These are phyloP conservation scores for Luvunga scandens DNA, from an alignment of 345 rosid species.

Conservation along the genomic window DNA sequence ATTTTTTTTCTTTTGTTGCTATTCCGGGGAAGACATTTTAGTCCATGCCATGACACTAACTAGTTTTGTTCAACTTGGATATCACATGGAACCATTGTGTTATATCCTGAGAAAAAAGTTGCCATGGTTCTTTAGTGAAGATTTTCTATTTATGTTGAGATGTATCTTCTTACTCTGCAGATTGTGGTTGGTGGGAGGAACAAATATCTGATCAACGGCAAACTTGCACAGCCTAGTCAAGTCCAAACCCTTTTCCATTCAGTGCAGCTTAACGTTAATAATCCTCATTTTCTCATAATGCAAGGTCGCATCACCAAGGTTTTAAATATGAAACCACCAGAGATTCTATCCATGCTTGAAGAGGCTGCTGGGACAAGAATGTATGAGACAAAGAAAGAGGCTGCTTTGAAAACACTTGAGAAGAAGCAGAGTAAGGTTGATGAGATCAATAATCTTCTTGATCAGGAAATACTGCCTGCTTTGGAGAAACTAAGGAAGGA, in stretches of 20 bases:
- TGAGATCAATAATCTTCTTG: slow-evolving; percentile 91
- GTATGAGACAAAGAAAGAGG: slow-evolving; percentile 96
- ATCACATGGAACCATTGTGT: not conserved
- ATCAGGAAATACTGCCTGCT: slow-evolving; percentile 88
- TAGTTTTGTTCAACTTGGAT: not conserved
- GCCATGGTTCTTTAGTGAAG: not conserved
- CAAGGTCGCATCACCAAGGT: slow-evolving; percentile 99
- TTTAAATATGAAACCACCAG: slow-evolving; percentile 96
- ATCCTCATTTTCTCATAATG: slow-evolving; percentile 99
- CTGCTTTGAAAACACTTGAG: slow-evolving; percentile 86
- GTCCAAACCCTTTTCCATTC: slow-evolving; percentile 97
- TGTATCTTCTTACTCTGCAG: slow-evolving; percentile 35
- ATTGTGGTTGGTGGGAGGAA: slow-evolving; percentile 91
- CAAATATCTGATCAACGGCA: slow-evolving; percentile 75
- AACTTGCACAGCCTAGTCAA: slow-evolving; percentile 77
- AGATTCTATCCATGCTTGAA: slow-evolving; percentile 95
- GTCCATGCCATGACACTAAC: not conserved
- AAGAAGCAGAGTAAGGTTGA: slow-evolving; percentile 95
- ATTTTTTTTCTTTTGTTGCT: not conserved
- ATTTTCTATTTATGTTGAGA: not conserved
- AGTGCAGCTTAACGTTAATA: slow-evolving; percentile 94
- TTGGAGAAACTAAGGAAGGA: slow-evolving; percentile 91
- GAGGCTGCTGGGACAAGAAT: slow-evolving; percentile 99
- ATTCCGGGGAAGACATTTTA: not conserved
- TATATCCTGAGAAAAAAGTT: not conserved